Base-by-base conservation (phyloP, 2,329 filamentous ascomycete species). In the Fusarium anthophilum region DNA sequence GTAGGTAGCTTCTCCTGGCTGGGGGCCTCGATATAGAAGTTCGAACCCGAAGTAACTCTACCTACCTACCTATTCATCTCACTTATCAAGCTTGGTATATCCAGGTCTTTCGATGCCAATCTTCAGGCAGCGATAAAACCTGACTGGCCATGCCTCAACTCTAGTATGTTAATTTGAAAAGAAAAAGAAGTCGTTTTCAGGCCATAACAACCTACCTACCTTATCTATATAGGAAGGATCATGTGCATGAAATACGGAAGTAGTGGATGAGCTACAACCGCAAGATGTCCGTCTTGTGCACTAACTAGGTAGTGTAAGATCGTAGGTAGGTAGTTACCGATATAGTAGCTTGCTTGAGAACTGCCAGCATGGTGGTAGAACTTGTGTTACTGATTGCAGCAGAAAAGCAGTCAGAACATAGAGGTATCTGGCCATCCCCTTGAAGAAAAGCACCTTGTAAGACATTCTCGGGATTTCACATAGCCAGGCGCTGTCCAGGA, bases 251-350 rank as follows among this genome's bases (percentile, higher is more conserved):
- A 48, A 37, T 44, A 53, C 57, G 37, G 35, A 44, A 47, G 66
- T 48, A 60, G 60, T 70, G 71, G 66, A 57, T 59, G 48, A 47
- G 56, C 56, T 43, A 43, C 37, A 64, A 58, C 53, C 63, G 64
- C 63, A 69, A 72, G 69, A 69, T 53, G 41, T 28, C 38, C 9
- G 18, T 53, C 63, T 64, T 51, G 26, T 38, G 32, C 11, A 38
- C 11, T 17, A 35, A 35, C 32, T 32, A 32, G 12, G 12, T 35
- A 35, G 32, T 35, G 32, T 17, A 35, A 35, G 32, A 35, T 35
- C 32, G 32, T 35, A 35, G 14, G 32, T 17, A 35, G 32, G 32
- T 35, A 35, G 32, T 35, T 35, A 17, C 32, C 32, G 32, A 35
- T 35, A 28, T 47, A n/a, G 24, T 28, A 28, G 28, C 30, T 37